phyloP scores from a whole-genome alignment of 1,284 basidiomycete species.

The Ustilago hordei region DNA sequence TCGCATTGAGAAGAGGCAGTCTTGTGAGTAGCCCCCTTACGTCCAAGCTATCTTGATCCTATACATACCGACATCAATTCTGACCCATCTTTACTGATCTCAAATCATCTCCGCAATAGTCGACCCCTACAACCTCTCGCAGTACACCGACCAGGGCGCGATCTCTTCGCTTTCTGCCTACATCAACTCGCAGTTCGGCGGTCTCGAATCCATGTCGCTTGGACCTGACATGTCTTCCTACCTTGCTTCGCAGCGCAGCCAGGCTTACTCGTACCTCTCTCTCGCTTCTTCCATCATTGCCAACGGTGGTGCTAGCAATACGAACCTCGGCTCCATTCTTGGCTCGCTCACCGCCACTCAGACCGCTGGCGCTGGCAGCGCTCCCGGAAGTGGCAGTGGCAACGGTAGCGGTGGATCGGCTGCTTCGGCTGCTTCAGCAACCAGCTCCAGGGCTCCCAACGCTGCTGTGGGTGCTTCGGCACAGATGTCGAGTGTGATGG shows the following conservation, averaged over 20 bases:
- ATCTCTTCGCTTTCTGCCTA: slow-evolving; percentile 33
- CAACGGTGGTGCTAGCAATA: slow-evolving; percentile 30
- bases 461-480: slow-evolving; percentile 11
- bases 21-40: slow-evolving; percentile 16
- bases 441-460: slow-evolving; percentile 16
- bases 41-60: not conserved
- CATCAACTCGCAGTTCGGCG: slow-evolving; percentile 25
- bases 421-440: slow-evolving; percentile 12
- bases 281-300: slow-evolving; percentile 31
- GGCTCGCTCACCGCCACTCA: slow-evolving; percentile 18
- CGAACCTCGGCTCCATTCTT: slow-evolving; percentile 19
- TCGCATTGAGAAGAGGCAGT: slow-evolving; percentile 36
- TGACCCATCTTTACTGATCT: not conserved
- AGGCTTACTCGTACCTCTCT: slow-evolving; percentile 42
- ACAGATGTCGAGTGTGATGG: slow-evolving; percentile 16
- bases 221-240: slow-evolving; percentile 21
- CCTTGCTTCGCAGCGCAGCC: slow-evolving; percentile 19
- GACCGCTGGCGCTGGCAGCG: slow-evolving; percentile 1
- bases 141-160: slow-evolving; percentile 34
- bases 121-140: slow-evolving; percentile 39
- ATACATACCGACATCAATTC: not conserved
- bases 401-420: slow-evolving; percentile 4
- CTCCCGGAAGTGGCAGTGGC: not conserved
- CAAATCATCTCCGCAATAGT: slow-evolving; percentile 10
- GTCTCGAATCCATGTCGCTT: slow-evolving; percentile 13